phyloP scores from a whole-genome alignment of 495 filamentous ascomycete species.

The Aspergillus sparsus region DNA sequence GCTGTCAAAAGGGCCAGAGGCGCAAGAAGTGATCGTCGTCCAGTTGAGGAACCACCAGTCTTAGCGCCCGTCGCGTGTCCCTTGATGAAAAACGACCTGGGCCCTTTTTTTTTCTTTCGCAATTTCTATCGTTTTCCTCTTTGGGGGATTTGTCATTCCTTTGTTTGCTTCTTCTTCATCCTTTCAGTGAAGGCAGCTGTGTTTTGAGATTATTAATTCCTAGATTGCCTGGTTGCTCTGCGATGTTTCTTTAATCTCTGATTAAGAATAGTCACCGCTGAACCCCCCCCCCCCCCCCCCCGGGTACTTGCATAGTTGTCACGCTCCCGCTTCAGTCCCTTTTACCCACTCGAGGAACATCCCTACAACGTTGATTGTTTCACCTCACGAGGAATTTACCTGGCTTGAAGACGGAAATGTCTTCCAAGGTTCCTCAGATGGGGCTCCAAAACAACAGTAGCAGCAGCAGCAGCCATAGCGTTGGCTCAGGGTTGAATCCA shows the following conservation, averaged over 20 bases:
- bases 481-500: conserved; percentile 29
- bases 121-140: background rate
- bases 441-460: conserved; percentile 29
- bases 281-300: conserved; percentile 19
- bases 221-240: conserved; percentile 3
- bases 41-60: conserved; percentile 8
- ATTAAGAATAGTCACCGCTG: conserved; percentile 14
- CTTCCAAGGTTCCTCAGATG: conserved; percentile 33
- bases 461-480: conserved; percentile 18
- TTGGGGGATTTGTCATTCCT: conserved; percentile 1
- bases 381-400: background rate
- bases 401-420: conserved; percentile 23
- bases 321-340: conserved; percentile 3
- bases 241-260: conserved; percentile 21
- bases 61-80: conserved; percentile 15
- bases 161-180: conserved; percentile 6
- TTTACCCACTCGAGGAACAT: background rate
- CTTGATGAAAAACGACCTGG: conserved; percentile 4
- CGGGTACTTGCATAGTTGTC: conserved; percentile 15
- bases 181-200: background rate
- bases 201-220: background rate
- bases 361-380: background rate
- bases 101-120: conserved; percentile 4
- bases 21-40: conserved; percentile 14
- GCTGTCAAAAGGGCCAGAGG: background rate